These are phyloP conservation scores for Termitomyces sp. DNA, from an alignment of 1,284 basidiomycete genomes.

Conservation along the genomic window DNA sequence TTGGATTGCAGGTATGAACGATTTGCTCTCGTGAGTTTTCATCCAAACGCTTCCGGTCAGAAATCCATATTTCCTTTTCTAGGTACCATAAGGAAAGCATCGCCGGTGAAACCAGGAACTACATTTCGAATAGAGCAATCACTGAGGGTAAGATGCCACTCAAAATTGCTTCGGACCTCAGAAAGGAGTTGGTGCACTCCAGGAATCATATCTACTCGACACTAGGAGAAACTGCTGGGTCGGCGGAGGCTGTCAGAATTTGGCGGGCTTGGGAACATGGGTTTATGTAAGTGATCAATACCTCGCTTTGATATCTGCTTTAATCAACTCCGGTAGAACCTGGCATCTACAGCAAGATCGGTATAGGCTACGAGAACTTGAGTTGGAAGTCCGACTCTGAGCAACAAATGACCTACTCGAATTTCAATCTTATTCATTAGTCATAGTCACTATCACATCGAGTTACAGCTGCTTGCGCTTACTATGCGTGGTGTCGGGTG, in stretches of 20 bases:
- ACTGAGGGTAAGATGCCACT: slow-evolving; percentile 2
- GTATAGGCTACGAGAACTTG: neutral
- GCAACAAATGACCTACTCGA: too few relatives aligned
- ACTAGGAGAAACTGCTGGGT: neutral
- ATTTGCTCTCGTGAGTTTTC: slow-evolving; percentile 13
- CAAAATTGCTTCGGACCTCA: neutral
- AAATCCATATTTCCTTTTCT: neutral
- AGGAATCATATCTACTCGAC: slow-evolving; percentile 4
- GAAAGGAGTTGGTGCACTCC: slow-evolving; percentile 1
- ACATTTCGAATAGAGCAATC: slow-evolving; percentile 9
- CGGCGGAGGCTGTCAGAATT: neutral
- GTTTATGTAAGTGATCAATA: slow-evolving; percentile 4
- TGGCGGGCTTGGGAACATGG: slow-evolving; percentile 10
- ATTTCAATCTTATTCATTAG: too few relatives aligned
- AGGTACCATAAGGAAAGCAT: slow-evolving; percentile 13
- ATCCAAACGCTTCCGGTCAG: neutral
- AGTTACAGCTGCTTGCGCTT: too few relatives aligned
- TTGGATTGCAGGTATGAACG: slow-evolving; percentile 13
- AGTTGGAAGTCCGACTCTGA: neutral
- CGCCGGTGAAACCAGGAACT: slow-evolving; percentile 8
- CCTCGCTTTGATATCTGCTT: neutral
- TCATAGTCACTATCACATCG: too few relatives aligned
- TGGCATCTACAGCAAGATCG: slow-evolving; percentile 5
- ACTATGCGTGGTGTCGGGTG: too few relatives aligned
- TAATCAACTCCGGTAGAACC: neutral